Percentiles rank a stretch among this genome's conserved stretches.
These are phyloP conservation scores for Tolypocladium capitatum DNA, from an alignment of 2,329 filamentous ascomycete genomes.

Conservation along the genomic window DNA sequence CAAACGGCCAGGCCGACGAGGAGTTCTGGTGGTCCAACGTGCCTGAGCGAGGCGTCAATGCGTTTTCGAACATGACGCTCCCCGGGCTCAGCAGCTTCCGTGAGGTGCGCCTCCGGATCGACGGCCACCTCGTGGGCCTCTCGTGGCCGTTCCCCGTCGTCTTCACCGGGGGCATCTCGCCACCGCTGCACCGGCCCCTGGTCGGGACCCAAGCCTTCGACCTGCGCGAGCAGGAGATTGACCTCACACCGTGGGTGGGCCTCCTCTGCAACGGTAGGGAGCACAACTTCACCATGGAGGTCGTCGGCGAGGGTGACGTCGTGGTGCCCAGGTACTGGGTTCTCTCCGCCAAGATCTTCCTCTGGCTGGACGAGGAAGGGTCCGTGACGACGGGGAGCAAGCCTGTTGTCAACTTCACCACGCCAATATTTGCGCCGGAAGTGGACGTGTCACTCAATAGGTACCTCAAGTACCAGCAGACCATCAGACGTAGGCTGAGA, in stretches of 20 bases:
- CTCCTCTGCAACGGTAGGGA: conserved; percentile 49
- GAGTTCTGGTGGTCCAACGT: conserved; percentile 84
- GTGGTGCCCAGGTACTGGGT: conserved; percentile 43
- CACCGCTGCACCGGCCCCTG: conserved; percentile 63
- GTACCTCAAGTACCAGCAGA: conserved; percentile 24
- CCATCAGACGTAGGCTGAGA: conserved; percentile 42
- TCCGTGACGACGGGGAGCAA: conserved; percentile 28
- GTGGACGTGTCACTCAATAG: not conserved
- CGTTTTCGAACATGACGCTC: conserved; percentile 45
- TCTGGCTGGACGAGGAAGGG: conserved; percentile 49
- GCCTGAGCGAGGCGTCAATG: conserved; percentile 42
- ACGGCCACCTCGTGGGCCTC: conserved; percentile 58
- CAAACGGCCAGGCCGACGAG: conserved; percentile 61
- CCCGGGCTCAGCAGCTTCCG: conserved; percentile 62
- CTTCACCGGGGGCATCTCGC: conserved; percentile 69
- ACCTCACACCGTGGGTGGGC: conserved; percentile 65
- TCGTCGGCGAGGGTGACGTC: conserved; percentile 52
- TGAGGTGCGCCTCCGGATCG: conserved; percentile 65
- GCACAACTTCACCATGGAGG: conserved; percentile 55
- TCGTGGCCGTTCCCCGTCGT: conserved; percentile 74
- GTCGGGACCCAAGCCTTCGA: conserved; percentile 72
- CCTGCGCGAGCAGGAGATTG: conserved; percentile 66
- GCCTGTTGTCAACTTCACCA: not conserved
- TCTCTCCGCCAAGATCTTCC: conserved; percentile 65
- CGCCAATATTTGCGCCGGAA: not conserved